These are phyloP conservation scores for Astragalus membranaceus DNA, from an alignment of 306 rosid species.

Conservation along the genomic window DNA sequence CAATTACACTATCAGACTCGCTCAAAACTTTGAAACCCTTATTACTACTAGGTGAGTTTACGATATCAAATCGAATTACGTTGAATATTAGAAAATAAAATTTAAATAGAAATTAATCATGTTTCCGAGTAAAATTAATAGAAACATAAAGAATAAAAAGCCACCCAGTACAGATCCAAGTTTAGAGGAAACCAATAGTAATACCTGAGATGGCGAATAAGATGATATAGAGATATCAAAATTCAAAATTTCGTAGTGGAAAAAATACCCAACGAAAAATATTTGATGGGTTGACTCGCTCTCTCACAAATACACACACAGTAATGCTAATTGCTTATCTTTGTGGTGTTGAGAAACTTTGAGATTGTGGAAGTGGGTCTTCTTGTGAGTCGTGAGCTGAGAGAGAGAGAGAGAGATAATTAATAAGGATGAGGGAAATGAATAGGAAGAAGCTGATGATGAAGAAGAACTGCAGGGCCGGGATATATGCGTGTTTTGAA, in stretches of 20 bases:
- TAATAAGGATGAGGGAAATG: constrained; percentile 3
- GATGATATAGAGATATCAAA: constrained; percentile 1
- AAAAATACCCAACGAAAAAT: constrained; percentile 14
- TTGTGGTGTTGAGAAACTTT: no score
- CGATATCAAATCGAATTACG: constrained; percentile 22
- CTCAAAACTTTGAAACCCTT: constrained; percentile 46
- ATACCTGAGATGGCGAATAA: constrained; percentile 29
- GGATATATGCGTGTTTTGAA: no score
- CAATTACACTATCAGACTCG: constrained; percentile 38
- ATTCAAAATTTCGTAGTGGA: constrained; percentile 1
- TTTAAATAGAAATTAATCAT: not conserved
- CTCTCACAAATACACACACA: not conserved
- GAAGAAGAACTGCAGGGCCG: no score
- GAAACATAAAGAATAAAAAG: not conserved
- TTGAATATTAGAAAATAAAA: not conserved
- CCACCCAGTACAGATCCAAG: not conserved
- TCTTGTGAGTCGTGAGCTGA: not conserved
- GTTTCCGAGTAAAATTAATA: constrained; percentile 9
- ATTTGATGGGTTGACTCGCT: not conserved
- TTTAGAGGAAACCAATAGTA: constrained; percentile 8
- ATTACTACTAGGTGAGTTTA: not conserved
- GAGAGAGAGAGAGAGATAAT: not conserved
- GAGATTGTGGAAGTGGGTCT: not conserved
- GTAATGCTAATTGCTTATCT: no score
- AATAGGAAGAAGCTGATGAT: not conserved